Base-by-base conservation (phyloP, 1,284 basidiomycete species). In the Puccinia sorghi region DNA sequence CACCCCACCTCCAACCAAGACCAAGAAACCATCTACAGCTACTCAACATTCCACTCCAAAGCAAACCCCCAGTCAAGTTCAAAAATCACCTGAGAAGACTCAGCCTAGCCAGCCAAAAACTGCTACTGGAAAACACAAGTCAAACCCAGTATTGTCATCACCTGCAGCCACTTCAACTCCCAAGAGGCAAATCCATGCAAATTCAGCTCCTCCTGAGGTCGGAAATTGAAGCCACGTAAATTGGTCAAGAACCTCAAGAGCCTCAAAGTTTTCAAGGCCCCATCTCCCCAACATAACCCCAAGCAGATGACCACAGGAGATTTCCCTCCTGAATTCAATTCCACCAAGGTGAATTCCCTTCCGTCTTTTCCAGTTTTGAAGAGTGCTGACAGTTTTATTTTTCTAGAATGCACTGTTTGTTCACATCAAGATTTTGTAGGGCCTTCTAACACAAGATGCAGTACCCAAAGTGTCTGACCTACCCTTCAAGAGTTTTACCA, bases 351-450 rank as follows among this genome's bases (percentile, higher is more conserved):
- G n/a, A n/a, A n/a, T n/a, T n/a, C n/a, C n/a, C n/a, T n/a, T n/a
- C n/a, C n/a, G n/a, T n/a, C n/a, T n/a, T n/a, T n/a, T n/a, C n/a
- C n/a, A n/a, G n/a, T n/a, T n/a, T n/a, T n/a, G n/a, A n/a, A n/a
- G n/a, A n/a, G n/a, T n/a, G n/a, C n/a, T n/a, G n/a, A n/a, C n/a
- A n/a, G n/a, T n/a, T n/a, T n/a, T n/a, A n/a, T n/a, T n/a, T n/a
- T n/a, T 56, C 1, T 56, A 76, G 73, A 50, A 39, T 37, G 63
- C 73, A 4, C 52, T 76, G n/a, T 76, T 50, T 76, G 63, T 76
- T 32, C 73, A 76, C 37, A 76, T 76, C 48, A 76, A 76, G 52
- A 76, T 76, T 9, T 27, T 76, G 9, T 76, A 63, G 73, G 73
- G 73, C 41, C 63, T 76, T 32, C 56, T 64, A 25, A 76, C 41